Conservation (phyloP, 148 eudicot genomes). For the Rhododendron ferrugineum region DNA sequence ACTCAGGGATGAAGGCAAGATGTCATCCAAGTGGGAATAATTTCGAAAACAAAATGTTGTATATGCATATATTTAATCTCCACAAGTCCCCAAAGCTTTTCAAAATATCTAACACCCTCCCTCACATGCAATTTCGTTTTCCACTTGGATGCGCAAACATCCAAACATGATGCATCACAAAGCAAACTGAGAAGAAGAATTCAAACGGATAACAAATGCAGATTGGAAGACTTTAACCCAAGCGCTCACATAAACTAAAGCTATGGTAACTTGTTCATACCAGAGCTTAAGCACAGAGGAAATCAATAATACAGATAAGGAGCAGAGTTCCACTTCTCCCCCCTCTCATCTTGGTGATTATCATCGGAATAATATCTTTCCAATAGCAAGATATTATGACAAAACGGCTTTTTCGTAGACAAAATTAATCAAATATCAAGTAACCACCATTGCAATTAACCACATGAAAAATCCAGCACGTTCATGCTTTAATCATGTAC, state of each 20-base stretch:
- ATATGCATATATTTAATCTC: not conserved
- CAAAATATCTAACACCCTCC: not conserved
- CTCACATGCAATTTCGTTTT: not conserved
- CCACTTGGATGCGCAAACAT: not conserved
- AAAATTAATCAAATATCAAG: not conserved
- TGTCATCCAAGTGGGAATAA: not conserved
- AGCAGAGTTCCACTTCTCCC: not conserved
- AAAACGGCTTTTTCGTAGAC: not conserved
- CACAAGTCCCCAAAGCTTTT: not conserved
- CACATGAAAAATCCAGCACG: not conserved
- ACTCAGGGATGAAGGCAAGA: not conserved
- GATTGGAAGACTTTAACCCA: not conserved
- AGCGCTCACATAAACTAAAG: not conserved
- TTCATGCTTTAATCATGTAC: not conserved
- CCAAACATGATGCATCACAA: not conserved
- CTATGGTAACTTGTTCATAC: not conserved
- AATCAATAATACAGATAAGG: not conserved
- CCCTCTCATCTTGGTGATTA: not conserved
- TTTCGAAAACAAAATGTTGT: not conserved
- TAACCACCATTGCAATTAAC: not conserved
- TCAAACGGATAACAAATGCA: not conserved
- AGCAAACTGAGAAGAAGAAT: not conserved
- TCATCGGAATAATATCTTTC: not conserved
- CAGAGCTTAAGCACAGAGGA: not conserved
- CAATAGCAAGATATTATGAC: not conserved